These are phyloP conservation scores for Lentinula detonsa DNA, from an alignment of 768 basidiomycete species.

Conservation along the genomic window DNA sequence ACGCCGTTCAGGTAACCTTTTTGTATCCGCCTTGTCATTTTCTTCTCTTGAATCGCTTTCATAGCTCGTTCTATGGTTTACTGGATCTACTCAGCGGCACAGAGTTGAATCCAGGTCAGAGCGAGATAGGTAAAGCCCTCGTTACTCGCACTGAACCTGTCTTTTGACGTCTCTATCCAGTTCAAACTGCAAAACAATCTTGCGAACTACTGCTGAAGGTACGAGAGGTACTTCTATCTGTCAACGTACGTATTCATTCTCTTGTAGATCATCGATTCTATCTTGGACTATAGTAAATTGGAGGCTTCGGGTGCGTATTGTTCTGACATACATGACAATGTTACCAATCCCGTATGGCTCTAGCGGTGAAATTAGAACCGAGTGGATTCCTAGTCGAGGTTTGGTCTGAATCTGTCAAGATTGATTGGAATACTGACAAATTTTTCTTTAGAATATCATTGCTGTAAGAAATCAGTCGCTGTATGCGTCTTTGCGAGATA, in stretches of 20 bases:
- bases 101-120: constrained; percentile 61
- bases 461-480: constrained; percentile 37
- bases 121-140: constrained; percentile 51
- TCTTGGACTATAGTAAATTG: constrained; percentile 74
- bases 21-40: not conserved
- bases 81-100: constrained; percentile 71
- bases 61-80: constrained; percentile 70
- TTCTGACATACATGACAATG: not conserved
- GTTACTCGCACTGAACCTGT: constrained; percentile 2
- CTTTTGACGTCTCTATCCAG: constrained; percentile 23
- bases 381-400: constrained; percentile 63
- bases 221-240: not conserved
- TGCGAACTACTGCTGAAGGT: constrained; percentile 72
- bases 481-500: not conserved
- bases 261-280: constrained; percentile 67
- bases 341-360: constrained; percentile 4
- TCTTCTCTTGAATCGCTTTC: not conserved
- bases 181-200: constrained; percentile 74
- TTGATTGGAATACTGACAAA: not conserved
- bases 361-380: constrained; percentile 66
- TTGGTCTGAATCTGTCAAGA: constrained; percentile 3
- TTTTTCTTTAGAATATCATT: constrained; percentile 45
- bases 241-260: constrained; percentile 6
- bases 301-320: constrained; percentile 56
- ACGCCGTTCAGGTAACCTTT: constrained; percentile 64